A percentile compares a stretch with the other conserved stretches of the same genome.
Conservation (phyloP, 2,329 filamentous ascomycete genomes). For the Epichloe scottii region DNA sequence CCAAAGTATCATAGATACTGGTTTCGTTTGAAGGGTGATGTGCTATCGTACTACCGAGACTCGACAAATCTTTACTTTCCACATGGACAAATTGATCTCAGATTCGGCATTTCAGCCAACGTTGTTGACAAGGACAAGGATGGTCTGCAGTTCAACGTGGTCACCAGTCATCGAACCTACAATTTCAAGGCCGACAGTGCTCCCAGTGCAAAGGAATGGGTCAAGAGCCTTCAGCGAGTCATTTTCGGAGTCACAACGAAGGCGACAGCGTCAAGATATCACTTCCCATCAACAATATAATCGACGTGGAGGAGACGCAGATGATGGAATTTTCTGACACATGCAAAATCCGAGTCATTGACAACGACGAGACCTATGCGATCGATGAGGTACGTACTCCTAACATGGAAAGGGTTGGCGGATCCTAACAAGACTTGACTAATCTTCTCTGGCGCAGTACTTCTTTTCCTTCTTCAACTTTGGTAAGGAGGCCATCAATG, state of each 20-base stretch:
- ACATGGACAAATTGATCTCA: slow-evolving; percentile 78
- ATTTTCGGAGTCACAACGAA: slow-evolving; percentile 90
- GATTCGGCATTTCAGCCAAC: slow-evolving; percentile 80
- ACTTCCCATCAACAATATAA: slow-evolving; percentile 73
- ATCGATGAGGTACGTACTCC: slow-evolving; percentile 63
- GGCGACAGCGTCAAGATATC: slow-evolving; percentile 96
- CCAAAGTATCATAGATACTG: slow-evolving; percentile 82
- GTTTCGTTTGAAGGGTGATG: slow-evolving; percentile 86
- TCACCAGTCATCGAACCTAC: slow-evolving; percentile 72
- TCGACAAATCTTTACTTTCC: slow-evolving; percentile 84
- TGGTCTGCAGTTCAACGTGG: slow-evolving; percentile 62
- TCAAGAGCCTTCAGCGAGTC: slow-evolving; percentile 82
- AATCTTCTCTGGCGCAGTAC: slow-evolving; percentile 42
- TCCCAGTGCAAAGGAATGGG: slow-evolving; percentile 89
- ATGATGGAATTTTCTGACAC: slow-evolving; percentile 89
- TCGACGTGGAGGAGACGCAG: slow-evolving; percentile 84
- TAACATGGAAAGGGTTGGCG: background rate
- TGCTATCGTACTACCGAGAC: slow-evolving; percentile 79
- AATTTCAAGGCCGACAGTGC: slow-evolving; percentile 81
- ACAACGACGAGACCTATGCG: slow-evolving; percentile 87
- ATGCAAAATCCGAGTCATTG: slow-evolving; percentile 82
- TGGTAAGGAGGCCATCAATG: slow-evolving; percentile 69
- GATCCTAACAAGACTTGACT: background rate
- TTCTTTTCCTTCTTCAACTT: slow-evolving; percentile 93
- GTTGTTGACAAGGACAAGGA: slow-evolving; percentile 69